A percentile compares a stretch with the other conserved stretches of the same genome.
Evolutionary conservation across 495 filamentous ascomycete species (phyloP).

Genomic region (Darksidea phi): DNA sequence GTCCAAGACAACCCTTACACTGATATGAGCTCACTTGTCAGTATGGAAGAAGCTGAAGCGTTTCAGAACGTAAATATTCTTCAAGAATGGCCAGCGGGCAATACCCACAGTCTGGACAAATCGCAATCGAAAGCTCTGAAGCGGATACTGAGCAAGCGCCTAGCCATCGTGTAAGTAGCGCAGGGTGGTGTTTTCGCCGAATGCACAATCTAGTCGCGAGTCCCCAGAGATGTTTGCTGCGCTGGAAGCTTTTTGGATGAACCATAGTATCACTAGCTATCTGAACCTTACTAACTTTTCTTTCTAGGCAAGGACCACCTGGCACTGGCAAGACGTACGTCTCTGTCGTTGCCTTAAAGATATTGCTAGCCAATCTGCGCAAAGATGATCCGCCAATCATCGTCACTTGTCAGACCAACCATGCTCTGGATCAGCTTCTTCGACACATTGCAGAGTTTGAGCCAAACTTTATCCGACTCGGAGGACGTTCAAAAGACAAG

Average conservation of each 20-base stretch:
- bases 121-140: conserved; percentile 68
- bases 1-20: conserved; percentile 47
- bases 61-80: conserved; percentile 51
- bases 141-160: conserved; percentile 66
- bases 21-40: conserved; percentile 48
- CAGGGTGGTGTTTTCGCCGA: no score
- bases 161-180: conserved; percentile 61
- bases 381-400: conserved; percentile 67
- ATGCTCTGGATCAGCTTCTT: conserved; percentile 86
- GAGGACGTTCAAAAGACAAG: conserved; percentile 68
- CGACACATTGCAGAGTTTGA: conserved; percentile 64
- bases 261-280: no score
- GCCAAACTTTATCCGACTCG: conserved; percentile 69
- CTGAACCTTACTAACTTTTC: no score
- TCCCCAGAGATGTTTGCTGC: no score
- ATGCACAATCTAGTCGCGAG: no score
- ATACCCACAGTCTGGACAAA: conserved; percentile 57
- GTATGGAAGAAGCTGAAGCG: conserved; percentile 30
- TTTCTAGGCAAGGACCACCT: conserved; percentile 70
- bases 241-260: no score
- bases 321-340: conserved; percentile 88
- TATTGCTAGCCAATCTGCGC: conserved; percentile 63
- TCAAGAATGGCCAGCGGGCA: conserved; percentile 49
- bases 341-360: conserved; percentile 67
- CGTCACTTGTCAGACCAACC: conserved; percentile 85